phyloP scores from a whole-genome alignment of 805 yeast species.

The Sugiyamaella valdiviana region DNA sequence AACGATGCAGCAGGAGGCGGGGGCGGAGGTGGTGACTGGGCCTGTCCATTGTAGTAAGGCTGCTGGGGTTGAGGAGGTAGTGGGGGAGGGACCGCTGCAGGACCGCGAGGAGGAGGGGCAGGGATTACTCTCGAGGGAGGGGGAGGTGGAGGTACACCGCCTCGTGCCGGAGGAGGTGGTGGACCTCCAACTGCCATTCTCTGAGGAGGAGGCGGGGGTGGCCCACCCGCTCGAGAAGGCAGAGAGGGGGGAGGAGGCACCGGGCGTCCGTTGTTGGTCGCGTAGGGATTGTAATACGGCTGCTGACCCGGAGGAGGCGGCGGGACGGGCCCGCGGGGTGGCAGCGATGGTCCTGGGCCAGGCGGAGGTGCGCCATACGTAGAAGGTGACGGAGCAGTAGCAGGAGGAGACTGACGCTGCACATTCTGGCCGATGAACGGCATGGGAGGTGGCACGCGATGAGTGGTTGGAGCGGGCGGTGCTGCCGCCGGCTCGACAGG shows the following conservation, averaged over 20 bases:
- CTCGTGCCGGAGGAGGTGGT: slow-evolving; percentile 21
- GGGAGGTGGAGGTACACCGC: slow-evolving; percentile 16
- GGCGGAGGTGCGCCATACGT: slow-evolving; percentile 13
- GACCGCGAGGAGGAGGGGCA: slow-evolving; percentile 13
- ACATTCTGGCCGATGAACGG: slow-evolving; percentile 25
- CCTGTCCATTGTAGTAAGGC: slow-evolving; percentile 13
- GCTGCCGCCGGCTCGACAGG: slow-evolving; percentile 5
- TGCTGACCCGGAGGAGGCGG: slow-evolving; percentile 15
- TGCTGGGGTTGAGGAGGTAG: slow-evolving; percentile 23
- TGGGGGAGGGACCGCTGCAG: slow-evolving; percentile 9
- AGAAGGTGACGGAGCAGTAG: slow-evolving; percentile 11
- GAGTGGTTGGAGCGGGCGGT: slow-evolving; percentile 11
- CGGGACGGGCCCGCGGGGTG: slow-evolving; percentile 12
- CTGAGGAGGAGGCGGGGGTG: slow-evolving; percentile 18
- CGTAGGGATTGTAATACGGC: slow-evolving; percentile 2
- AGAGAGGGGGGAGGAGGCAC: slow-evolving; percentile 28
- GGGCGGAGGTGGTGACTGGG: slow-evolving; percentile 18
- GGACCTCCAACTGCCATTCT: slow-evolving; percentile 11
- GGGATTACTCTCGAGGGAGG: slow-evolving; percentile 13
- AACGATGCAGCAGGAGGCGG: slow-evolving; percentile 21
- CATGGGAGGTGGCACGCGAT: slow-evolving; percentile 27
- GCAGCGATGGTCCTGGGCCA: slow-evolving; percentile 11
- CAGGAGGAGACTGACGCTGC: slow-evolving; percentile 9
- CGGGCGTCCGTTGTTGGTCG: slow-evolving; percentile 35
- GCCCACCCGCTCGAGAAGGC: slow-evolving; percentile 6